Evolutionary conservation across 1,139 yeast genomes (phyloP), one percentile per base, ranked within the genome.

Genomic region (Diutina neorugosa): DNA sequence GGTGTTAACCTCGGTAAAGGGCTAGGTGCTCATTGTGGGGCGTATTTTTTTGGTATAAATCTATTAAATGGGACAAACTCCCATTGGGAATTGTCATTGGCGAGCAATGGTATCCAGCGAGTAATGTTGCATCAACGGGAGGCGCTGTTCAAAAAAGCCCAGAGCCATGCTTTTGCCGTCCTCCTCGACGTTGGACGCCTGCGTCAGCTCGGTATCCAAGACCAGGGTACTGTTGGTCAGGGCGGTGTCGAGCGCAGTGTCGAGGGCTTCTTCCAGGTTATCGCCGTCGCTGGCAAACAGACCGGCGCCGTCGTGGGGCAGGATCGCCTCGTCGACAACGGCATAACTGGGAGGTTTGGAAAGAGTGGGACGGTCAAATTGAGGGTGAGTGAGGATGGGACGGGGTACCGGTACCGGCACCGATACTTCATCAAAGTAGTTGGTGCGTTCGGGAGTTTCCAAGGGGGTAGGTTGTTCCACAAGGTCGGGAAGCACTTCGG

Each of bases 41-140:
- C n/a, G n/a, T n/a, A n/a, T n/a, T n/a, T n/a, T n/a, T n/a, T n/a
- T n/a, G n/a, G n/a, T n/a, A n/a, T n/a, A n/a, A n/a, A n/a, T n/a
- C n/a, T n/a, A n/a, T n/a, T 23, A 7, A 23, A 23, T 4, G 25
- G 25, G 25, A 23, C 7, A 23, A 23, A 23, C 25, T 11, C 12
- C 14, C 7, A 7, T 4, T 23, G 25, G 7, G 4, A 23, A 31
- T 14, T 11, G 14, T 14, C n/a, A 14, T 14, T 31, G 16, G 11
- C 50, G 37, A 11, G 37, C 12, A 9, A 46, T 27, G 14, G 50
- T 46, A 2, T 46, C 50, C 50, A 27, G 50, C 31, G 40, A 27
- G 21, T 23, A 46, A n/a, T 46, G 50, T 18, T 53, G 55, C 21
- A 57, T 52, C 23, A 56, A 54, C 6, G 56, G 55, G 11, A 56